Conservation (phyloP, 208 protist species). For the Entamoeba invadens region DNA sequence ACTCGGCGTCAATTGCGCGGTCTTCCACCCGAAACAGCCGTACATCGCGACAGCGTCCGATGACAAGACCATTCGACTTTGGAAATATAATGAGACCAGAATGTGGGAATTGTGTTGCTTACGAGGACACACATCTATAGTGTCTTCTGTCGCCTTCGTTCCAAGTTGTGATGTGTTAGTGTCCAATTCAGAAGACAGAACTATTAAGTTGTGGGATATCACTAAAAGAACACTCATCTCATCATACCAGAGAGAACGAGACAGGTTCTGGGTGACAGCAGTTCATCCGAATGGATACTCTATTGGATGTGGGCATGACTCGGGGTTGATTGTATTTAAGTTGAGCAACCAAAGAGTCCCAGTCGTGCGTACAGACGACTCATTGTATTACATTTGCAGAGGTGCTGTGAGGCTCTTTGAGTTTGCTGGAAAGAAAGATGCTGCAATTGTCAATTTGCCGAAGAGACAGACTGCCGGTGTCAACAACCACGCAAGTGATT, state of each 20-base stretch:
- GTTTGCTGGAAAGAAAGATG: background rate
- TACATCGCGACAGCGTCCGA: conserved; percentile 83
- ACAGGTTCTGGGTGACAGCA: conserved; percentile 12
- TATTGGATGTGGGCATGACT: conserved; percentile 20
- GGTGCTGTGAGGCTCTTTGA: background rate
- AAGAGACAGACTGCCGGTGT: background rate
- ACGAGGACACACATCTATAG: conserved; percentile 84
- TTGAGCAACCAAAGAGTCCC: background rate
- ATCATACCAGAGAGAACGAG: conserved; percentile 25
- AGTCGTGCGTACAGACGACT: background rate
- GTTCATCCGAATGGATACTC: background rate
- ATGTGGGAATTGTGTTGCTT: conserved; percentile 73
- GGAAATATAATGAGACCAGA: conserved; percentile 30
- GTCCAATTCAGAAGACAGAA: conserved; percentile 25
- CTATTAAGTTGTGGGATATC: conserved; percentile 59
- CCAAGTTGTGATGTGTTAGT: conserved; percentile 37
- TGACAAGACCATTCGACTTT: conserved; percentile 55
- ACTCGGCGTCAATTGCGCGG: conserved; percentile 91
- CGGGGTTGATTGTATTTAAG: conserved; percentile 16
- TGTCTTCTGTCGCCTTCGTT: conserved; percentile 78
- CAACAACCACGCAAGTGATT: background rate
- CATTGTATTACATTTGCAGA: background rate
- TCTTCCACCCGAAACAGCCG: conserved; percentile 78
- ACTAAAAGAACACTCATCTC: conserved; percentile 52
- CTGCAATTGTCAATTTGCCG: background rate